Conservation (phyloP, 176 grass and related monocot genomes). For the Aegilops bicornis region DNA sequence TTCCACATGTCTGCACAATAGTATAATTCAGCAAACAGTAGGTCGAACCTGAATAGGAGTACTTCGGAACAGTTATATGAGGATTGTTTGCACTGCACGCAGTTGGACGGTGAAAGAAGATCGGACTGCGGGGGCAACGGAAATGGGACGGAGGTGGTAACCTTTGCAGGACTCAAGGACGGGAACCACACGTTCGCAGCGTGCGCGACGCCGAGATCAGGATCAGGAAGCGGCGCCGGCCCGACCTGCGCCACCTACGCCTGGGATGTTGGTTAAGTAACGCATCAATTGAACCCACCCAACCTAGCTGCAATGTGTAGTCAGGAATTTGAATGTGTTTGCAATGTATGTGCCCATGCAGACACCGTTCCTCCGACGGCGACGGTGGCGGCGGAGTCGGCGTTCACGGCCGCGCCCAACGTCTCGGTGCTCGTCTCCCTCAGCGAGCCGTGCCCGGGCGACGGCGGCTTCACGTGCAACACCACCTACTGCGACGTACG, state of each 20-base stretch:
- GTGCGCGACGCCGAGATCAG: constrained; percentile 38
- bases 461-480: constrained; percentile 76
- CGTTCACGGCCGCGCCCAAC: constrained; percentile 64
- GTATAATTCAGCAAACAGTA: not conserved
- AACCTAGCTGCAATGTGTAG: not conserved
- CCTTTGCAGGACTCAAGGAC: constrained; percentile 52
- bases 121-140: constrained; percentile 36
- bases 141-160: constrained; percentile 35
- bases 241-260: constrained; percentile 59
- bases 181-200: constrained; percentile 64
- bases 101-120: constrained; percentile 59
- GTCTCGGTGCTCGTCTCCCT: constrained; percentile 61
- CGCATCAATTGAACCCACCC: not conserved
- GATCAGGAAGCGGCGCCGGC: not conserved
- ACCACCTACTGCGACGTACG: constrained; percentile 59
- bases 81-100: constrained; percentile 12
- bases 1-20: not conserved
- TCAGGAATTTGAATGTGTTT: not conserved
- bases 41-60: too few species aligned
- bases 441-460: constrained; percentile 69
- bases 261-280: constrained; percentile 85
- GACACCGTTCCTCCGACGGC: constrained; percentile 85
- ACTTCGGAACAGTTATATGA: not conserved
- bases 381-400: constrained; percentile 44
- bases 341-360: constrained; percentile 11